A percentile compares a stretch with the other conserved stretches of the same genome.
phyloP scores from a whole-genome alignment of 2,329 filamentous ascomycete genomes.

The Colletotrichum ledebouriae region DNA sequence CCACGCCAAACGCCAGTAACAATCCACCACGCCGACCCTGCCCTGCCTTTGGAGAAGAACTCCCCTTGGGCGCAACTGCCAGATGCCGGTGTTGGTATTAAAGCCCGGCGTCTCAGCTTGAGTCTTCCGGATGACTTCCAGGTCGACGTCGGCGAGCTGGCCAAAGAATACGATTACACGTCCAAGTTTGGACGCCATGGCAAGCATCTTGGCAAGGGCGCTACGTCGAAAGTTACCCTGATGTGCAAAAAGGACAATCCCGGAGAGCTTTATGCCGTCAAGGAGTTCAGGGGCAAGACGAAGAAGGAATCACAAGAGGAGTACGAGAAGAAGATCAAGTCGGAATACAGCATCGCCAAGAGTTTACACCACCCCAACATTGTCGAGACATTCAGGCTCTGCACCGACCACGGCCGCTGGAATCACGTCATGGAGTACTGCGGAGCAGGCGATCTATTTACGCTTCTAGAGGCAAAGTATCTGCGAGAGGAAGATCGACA shows the following conservation, averaged over 20 bases:
- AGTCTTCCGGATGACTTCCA: slow-evolving; percentile 81
- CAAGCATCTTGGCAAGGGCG: slow-evolving; percentile 84
- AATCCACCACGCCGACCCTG: slow-evolving; percentile 43
- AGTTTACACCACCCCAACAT: slow-evolving; percentile 89
- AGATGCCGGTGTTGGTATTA: slow-evolving; percentile 79
- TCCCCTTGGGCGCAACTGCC: slow-evolving; percentile 73
- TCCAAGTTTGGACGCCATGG: slow-evolving; percentile 79
- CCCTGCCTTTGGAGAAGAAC: slow-evolving; percentile 55
- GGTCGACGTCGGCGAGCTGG: slow-evolving; percentile 77
- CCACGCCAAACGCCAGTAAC: slow-evolving; percentile 44
- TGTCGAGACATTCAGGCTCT: slow-evolving; percentile 83
- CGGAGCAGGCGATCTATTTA: slow-evolving; percentile 83
- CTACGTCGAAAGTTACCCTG: slow-evolving; percentile 84
- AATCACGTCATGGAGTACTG: slow-evolving; percentile 97
- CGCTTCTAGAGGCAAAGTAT: slow-evolving; percentile 78
- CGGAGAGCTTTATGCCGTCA: slow-evolving; percentile 82
- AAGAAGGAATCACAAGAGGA: slow-evolving; percentile 78
- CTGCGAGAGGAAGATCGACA: slow-evolving; percentile 74
- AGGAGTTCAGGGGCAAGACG: slow-evolving; percentile 84
- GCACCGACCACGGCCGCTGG: slow-evolving; percentile 81
- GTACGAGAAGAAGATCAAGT: slow-evolving; percentile 91
- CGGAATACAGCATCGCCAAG: slow-evolving; percentile 89
- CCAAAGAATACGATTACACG: slow-evolving; percentile 77
- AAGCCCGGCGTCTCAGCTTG: slow-evolving; percentile 82
- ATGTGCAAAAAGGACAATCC: slow-evolving; percentile 79